Percentiles rank a stretch among this genome's conserved stretches.
Conservation (phyloP, 1,284 basidiomycete genomes). For the Schizophyllum amplum region DNA sequence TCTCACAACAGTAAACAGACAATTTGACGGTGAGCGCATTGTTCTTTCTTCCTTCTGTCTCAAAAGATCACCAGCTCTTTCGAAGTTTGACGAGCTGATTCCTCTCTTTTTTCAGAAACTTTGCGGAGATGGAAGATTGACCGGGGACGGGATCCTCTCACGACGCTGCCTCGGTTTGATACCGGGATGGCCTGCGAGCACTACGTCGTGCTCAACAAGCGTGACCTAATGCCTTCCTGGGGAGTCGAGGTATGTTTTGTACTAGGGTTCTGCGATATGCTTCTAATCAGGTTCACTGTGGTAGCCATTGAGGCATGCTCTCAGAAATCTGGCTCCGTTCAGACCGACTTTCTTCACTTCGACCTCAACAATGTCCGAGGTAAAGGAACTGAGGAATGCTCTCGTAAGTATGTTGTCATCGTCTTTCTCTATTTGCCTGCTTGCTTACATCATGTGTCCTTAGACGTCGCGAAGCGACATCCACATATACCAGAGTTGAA, state of each 20-base stretch:
- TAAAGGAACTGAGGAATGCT: slow-evolving; percentile 52
- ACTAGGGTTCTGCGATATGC: slow-evolving; percentile 4
- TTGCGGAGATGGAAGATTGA: slow-evolving; percentile 57
- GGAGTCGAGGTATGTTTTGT: slow-evolving; percentile 67
- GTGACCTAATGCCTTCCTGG: slow-evolving; percentile 82
- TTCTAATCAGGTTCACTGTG: slow-evolving; percentile 10
- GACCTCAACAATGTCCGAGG: slow-evolving; percentile 53
- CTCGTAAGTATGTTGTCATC: slow-evolving; percentile 61
- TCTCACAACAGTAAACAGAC: slow-evolving; percentile 88
- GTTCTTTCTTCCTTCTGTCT: too few species aligned
- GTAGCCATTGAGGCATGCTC: slow-evolving; percentile 64
- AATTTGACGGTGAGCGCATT: slow-evolving; percentile 62
- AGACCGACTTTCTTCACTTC: slow-evolving; percentile 56
- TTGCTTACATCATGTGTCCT: slow-evolving; percentile 4
- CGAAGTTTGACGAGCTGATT: slow-evolving; percentile 11
- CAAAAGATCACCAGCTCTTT: slow-evolving; percentile 4
- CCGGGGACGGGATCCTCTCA: slow-evolving; percentile 44
- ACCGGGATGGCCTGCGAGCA: slow-evolving; percentile 58
- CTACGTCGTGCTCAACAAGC: slow-evolving; percentile 89
- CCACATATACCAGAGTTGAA: slow-evolving; percentile 70
- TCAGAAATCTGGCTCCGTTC: slow-evolving; percentile 58
- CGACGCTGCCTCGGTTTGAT: slow-evolving; percentile 26
- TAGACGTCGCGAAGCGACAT: slow-evolving; percentile 65
- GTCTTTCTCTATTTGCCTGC: slow-evolving; percentile 5
- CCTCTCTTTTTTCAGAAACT: slow-evolving; percentile 36